These are phyloP conservation scores for Ilex aquifolium DNA, from an alignment of 257 asterid genomes.

Conservation along the genomic window DNA sequence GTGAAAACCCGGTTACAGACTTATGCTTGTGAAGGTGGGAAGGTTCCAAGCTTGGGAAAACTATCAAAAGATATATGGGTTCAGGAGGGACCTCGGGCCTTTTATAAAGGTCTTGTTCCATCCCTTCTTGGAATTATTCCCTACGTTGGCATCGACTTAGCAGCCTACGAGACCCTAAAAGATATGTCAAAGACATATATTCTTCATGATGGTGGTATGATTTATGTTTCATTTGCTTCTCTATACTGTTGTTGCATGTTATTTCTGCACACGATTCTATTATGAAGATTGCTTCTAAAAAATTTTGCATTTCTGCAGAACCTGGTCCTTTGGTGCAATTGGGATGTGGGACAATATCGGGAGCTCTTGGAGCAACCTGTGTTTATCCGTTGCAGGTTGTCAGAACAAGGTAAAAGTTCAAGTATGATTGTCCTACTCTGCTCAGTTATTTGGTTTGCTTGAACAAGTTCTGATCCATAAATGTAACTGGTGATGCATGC, in stretches of 20 bases:
- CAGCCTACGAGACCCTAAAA: constrained; percentile 86
- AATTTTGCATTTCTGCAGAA: constrained; percentile 37
- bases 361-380: constrained; percentile 94
- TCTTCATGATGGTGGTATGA: constrained; percentile 71
- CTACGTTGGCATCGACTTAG: constrained; percentile 88
- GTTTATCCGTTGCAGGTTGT: constrained; percentile 96
- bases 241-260: background rate
- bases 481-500: too few species aligned
- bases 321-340: constrained; percentile 92
- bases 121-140: constrained; percentile 96
- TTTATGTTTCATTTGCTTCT: background rate
- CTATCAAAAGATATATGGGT: constrained; percentile 78
- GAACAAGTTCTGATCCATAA: too few species aligned
- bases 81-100: constrained; percentile 92
- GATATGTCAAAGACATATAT: constrained; percentile 72
- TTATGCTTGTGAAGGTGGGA: constrained; percentile 56
- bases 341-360: constrained; percentile 88
- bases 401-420: constrained; percentile 70
- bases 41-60: constrained; percentile 58
- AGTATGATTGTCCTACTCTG: background rate
- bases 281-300: too few species aligned
- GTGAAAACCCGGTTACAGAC: constrained; percentile 94
- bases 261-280: too few species aligned
- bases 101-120: constrained; percentile 84
- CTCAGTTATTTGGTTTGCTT: background rate